These are phyloP conservation scores for Ilyonectria destructans DNA, from an alignment of 2,329 filamentous ascomycete species.

Conservation along the genomic window DNA sequence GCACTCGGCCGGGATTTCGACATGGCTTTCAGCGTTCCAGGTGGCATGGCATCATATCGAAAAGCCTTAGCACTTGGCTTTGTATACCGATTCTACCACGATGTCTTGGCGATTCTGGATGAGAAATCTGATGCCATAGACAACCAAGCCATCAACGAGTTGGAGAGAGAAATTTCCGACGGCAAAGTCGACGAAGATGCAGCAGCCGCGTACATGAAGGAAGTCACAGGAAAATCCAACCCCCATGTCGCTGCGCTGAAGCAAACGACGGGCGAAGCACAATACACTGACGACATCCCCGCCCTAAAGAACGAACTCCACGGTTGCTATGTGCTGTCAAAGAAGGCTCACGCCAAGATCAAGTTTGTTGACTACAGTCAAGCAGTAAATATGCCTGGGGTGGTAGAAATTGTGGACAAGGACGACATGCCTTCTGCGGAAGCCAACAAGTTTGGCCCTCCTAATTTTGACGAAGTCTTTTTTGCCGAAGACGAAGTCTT, in stretches of 20 bases:
- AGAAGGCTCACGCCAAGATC: conserved; percentile 90
- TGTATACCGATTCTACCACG: conserved; percentile 98
- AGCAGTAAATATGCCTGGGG: conserved; percentile 88
- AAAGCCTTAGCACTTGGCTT: conserved; percentile 93
- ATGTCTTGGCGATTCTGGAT: conserved; percentile 78
- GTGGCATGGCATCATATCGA: conserved; percentile 97
- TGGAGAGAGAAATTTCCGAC: conserved; percentile 86
- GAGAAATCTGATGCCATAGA: conserved; percentile 69
- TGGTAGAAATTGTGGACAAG: conserved; percentile 88
- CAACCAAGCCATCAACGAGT: conserved; percentile 83
- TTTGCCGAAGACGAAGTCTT: conserved; percentile 93
- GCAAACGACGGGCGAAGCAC: conserved; percentile 93
- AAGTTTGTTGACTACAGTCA: conserved; percentile 81
- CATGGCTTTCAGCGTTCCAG: conserved; percentile 90
- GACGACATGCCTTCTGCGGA: conserved; percentile 83
- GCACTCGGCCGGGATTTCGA: conserved; percentile 93
- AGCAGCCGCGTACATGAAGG: conserved; percentile 84
- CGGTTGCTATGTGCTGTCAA: conserved; percentile 89
- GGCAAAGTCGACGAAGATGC: conserved; percentile 85
- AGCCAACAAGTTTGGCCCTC: conserved; percentile 93
- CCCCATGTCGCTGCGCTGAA: conserved; percentile 93
- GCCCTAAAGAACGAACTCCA: conserved; percentile 89
- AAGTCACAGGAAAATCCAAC: conserved; percentile 87
- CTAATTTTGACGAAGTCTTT: conserved; percentile 87
- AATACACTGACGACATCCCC: conserved; percentile 97